phyloP scores from a whole-genome alignment of 2,329 filamentous ascomycete genomes.

The Penicillium capsulatum region DNA sequence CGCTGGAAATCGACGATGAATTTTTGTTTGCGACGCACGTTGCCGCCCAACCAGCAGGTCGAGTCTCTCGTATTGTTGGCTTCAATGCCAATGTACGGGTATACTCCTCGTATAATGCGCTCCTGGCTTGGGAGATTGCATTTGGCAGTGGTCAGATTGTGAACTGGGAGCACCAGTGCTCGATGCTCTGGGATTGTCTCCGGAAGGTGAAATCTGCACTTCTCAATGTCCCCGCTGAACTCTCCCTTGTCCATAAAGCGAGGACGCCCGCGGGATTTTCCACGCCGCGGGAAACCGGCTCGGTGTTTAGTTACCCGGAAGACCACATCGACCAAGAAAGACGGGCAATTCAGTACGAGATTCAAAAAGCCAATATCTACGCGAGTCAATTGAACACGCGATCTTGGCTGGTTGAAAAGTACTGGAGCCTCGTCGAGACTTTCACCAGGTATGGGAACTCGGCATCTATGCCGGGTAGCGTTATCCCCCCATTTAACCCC shows the following conservation, averaged over 20 bases:
- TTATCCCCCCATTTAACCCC: slow-evolving; percentile 13
- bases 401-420: slow-evolving; percentile 81
- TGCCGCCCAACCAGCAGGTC: slow-evolving; percentile 63
- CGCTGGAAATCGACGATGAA: slow-evolving; percentile 77
- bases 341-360: slow-evolving; percentile 67
- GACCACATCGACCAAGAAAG: slow-evolving; percentile 25
- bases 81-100: slow-evolving; percentile 77
- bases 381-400: slow-evolving; percentile 75
- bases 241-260: slow-evolving; percentile 51
- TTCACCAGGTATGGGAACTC: slow-evolving; percentile 39
- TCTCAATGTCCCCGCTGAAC: slow-evolving; percentile 63
- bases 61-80: slow-evolving; percentile 67
- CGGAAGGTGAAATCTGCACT: slow-evolving; percentile 65
- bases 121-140: slow-evolving; percentile 75
- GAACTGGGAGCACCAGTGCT: slow-evolving; percentile 71
- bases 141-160: slow-evolving; percentile 74
- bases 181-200: slow-evolving; percentile 67
- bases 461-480: slow-evolving; percentile 6
- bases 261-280: slow-evolving; percentile 6
- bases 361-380: slow-evolving; percentile 88
- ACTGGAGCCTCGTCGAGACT: slow-evolving; percentile 70
- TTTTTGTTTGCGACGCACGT: slow-evolving; percentile 70
- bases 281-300: slow-evolving; percentile 15
- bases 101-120: slow-evolving; percentile 72
- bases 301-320: slow-evolving; percentile 26